These are phyloP conservation scores for Neocatenulostroma microsporum DNA, from an alignment of 2,329 filamentous ascomycete genomes.

Conservation along the genomic window DNA sequence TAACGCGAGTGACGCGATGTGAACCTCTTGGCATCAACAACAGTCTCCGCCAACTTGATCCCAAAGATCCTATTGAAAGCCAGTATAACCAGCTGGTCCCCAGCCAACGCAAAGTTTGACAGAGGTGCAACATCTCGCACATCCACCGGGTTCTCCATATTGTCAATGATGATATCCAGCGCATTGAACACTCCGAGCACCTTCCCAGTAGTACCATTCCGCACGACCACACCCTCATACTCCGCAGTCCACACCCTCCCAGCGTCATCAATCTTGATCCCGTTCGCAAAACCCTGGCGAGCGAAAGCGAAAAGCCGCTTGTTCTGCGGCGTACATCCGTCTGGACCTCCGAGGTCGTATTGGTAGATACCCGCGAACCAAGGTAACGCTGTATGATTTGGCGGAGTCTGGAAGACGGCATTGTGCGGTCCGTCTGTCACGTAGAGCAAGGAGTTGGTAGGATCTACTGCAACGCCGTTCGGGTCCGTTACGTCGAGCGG, in stretches of 20 bases:
- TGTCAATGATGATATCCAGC: neutral
- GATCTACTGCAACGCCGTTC: neutral
- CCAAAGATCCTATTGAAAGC: neutral
- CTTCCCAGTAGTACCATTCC: neutral
- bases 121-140: neutral
- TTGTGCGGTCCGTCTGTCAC: neutral
- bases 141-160: neutral
- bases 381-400: neutral
- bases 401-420: neutral
- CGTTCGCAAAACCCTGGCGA: neutral
- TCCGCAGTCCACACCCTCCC: constrained; percentile 1
- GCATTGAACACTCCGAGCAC: neutral
- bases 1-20: no score
- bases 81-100: neutral
- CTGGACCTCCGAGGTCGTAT: neutral
- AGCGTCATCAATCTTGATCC: neutral
- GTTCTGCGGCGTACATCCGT: neutral
- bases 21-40: no score
- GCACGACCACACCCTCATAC: neutral
- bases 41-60: neutral
- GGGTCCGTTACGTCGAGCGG: neutral
- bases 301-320: neutral
- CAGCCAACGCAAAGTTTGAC: neutral
- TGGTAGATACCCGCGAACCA: neutral
- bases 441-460: neutral